Percentiles rank a stretch among this genome's conserved stretches.
Conservation (phyloP, 495 filamentous ascomycete species). For the Penicillium maclennaniae region DNA sequence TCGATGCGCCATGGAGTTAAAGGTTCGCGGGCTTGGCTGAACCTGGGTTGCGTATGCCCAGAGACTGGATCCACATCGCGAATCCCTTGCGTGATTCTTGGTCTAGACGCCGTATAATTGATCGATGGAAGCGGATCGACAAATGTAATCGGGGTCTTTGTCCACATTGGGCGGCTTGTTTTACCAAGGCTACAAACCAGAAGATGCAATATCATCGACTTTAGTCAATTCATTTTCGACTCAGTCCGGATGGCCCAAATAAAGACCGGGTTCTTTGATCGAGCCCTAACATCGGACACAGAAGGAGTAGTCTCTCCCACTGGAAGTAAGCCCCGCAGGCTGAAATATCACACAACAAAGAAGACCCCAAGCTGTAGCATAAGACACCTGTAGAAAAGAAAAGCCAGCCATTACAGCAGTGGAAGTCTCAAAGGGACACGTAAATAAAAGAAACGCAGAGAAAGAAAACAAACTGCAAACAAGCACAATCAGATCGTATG, state of each 20-base stretch:
- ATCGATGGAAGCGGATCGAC: too few relatives aligned
- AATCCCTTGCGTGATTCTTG: too few relatives aligned
- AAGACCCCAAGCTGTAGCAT: not conserved
- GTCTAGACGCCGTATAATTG: too few relatives aligned
- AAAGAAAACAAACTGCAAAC: conserved; percentile 16
- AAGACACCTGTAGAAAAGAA: conserved; percentile 10
- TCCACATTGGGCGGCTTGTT: not conserved
- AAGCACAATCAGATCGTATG: conserved; percentile 27
- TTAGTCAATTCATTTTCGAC: not conserved
- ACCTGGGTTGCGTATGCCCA: too few relatives aligned
- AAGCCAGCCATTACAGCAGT: conserved; percentile 30
- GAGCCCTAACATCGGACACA: not conserved
- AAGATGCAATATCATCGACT: not conserved
- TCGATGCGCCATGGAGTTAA: too few relatives aligned
- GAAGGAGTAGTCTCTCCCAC: not conserved
- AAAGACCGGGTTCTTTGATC: not conserved
- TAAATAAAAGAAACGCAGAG: conserved; percentile 5
- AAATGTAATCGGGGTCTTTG: not conserved
- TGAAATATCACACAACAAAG: not conserved
- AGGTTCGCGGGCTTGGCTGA: too few relatives aligned
- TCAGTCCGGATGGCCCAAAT: not conserved
- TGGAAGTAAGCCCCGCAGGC: not conserved
- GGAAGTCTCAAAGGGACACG: conserved; percentile 15
- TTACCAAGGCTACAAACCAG: not conserved
- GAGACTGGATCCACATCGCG: too few relatives aligned